phyloP scores from a whole-genome alignment of 2,329 filamentous ascomycete genomes.

The Drechmeria coniospora region DNA sequence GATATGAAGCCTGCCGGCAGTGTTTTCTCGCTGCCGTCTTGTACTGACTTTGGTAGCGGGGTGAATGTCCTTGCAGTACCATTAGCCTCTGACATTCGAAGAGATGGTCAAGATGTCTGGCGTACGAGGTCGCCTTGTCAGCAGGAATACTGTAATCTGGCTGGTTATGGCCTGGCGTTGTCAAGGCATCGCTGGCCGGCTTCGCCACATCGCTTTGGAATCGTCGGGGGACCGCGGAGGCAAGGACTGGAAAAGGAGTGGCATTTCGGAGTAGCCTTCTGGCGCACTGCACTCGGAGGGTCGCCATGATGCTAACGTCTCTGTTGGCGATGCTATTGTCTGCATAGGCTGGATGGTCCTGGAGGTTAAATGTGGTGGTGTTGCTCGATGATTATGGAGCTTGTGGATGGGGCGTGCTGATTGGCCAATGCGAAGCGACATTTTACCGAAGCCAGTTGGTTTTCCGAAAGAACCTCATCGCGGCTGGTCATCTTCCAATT shows the following conservation, averaged over 20 bases:
- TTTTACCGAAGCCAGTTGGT: conserved; percentile 34
- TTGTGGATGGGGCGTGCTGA: conserved; percentile 17
- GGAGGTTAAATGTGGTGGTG: no score
- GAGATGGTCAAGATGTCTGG: background rate
- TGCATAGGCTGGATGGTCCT: conserved; percentile 13
- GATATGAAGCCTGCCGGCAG: conserved; percentile 77
- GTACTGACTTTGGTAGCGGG: conserved; percentile 73
- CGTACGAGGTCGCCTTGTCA: conserved; percentile 83
- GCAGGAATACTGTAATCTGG: conserved; percentile 69
- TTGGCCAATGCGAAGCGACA: conserved; percentile 26
- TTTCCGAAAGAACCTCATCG: conserved; percentile 24
- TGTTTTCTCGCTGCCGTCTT: conserved; percentile 76
- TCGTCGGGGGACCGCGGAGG: conserved; percentile 32
- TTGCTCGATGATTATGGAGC: conserved; percentile 7
- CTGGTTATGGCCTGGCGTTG: conserved; percentile 38
- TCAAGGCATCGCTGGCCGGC: conserved; percentile 21
- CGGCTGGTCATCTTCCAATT: conserved; percentile 12
- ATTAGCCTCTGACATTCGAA: background rate
- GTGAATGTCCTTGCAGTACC: conserved; percentile 56
- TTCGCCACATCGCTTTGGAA: conserved; percentile 37
- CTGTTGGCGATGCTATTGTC: conserved; percentile 14
- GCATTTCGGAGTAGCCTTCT: conserved; percentile 35
- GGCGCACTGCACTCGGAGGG: conserved; percentile 43
- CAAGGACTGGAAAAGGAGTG: conserved; percentile 19
- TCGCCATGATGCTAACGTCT: conserved; percentile 37